phyloP scores from a whole-genome alignment of 2,329 filamentous ascomycete genomes.

The Fulvia fulva region DNA sequence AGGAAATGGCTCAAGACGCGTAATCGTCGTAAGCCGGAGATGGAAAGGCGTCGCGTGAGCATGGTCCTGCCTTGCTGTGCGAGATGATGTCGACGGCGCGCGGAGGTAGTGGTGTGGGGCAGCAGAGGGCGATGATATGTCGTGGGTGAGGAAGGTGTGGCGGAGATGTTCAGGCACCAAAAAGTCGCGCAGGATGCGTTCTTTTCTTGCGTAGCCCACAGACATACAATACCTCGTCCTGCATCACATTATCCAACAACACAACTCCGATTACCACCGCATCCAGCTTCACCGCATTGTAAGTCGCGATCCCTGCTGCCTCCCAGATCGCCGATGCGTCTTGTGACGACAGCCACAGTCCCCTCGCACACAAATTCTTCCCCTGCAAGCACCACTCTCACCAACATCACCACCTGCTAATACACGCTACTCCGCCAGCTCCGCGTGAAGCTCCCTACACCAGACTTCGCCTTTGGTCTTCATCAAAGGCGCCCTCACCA shows the following conservation, averaged over 20 bases:
- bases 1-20: background rate
- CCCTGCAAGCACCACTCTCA: background rate
- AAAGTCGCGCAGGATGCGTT: background rate
- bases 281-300: background rate
- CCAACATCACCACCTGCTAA: background rate
- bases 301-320: background rate
- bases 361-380: background rate
- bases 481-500: slow-evolving; percentile 41
- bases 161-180: too few relatives aligned
- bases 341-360: background rate
- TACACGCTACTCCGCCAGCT: slow-evolving; percentile 1
- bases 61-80: background rate
- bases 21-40: background rate
- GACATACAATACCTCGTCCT: background rate
- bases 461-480: slow-evolving; percentile 31
- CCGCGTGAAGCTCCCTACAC: slow-evolving; percentile 9
- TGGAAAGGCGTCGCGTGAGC: background rate
- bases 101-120: background rate
- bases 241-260: background rate
- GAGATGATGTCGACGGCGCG: too few relatives aligned
- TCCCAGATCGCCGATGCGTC: background rate
- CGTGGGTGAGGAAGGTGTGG: too few relatives aligned
- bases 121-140: background rate
- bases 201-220: background rate
- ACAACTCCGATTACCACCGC: background rate